A percentile compares a stretch with the other conserved stretches of the same genome.
Evolutionary conservation across 2,329 filamentous ascomycete genomes (phyloP).

Genomic region (Raffaelea arxii): DNA sequence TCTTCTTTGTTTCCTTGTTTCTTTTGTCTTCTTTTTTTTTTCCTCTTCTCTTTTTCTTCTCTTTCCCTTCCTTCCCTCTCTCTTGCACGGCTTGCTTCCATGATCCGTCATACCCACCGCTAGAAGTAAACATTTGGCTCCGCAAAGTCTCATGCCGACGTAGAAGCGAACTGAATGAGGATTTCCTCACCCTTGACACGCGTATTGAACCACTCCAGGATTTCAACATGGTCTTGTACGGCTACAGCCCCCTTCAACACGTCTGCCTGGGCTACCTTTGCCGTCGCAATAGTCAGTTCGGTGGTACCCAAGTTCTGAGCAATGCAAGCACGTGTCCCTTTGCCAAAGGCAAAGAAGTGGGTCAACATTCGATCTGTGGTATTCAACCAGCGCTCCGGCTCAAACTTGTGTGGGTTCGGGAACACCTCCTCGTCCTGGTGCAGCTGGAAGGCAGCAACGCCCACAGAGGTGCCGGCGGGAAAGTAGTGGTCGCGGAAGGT

Average conservation of each 20-base stretch:
- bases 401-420: slow-evolving; percentile 10
- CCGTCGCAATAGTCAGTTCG: slow-evolving; percentile 8
- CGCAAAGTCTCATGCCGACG: too few relatives aligned
- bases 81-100: neutral
- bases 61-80: neutral
- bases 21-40: neutral
- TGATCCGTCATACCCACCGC: neutral
- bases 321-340: slow-evolving; percentile 15
- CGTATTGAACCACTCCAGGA: slow-evolving; percentile 10
- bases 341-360: slow-evolving; percentile 13
- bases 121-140: too few relatives aligned
- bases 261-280: slow-evolving; percentile 1
- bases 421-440: slow-evolving; percentile 14
- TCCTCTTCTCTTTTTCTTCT: neutral
- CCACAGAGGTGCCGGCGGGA: slow-evolving; percentile 14
- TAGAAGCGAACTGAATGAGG: slow-evolving; percentile 3
- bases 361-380: slow-evolving; percentile 6
- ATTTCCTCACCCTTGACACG: slow-evolving; percentile 6
- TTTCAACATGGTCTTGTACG: neutral
- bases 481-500: slow-evolving; percentile 12
- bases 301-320: slow-evolving; percentile 11
- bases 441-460: slow-evolving; percentile 12
- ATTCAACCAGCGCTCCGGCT: slow-evolving; percentile 14
- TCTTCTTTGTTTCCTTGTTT: neutral
- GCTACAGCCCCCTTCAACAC: neutral